Conservation (phyloP, 2,329 filamentous ascomycete species). For the Pseudocercospora eumusae region DNA sequence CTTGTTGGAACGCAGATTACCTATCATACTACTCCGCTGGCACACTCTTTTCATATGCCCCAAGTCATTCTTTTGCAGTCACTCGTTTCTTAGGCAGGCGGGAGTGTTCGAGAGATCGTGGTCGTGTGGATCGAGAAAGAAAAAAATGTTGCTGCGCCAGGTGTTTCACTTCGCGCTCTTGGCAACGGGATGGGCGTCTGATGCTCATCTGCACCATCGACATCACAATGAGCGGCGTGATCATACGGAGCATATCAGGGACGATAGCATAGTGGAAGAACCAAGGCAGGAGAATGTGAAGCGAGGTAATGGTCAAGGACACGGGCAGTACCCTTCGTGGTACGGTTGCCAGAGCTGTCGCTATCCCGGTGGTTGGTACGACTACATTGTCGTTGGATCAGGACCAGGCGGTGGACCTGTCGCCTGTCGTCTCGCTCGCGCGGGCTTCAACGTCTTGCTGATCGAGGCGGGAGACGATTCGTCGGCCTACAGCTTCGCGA, state of each 20-base stretch:
- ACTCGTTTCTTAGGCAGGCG: background rate
- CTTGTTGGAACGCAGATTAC: too few relatives aligned
- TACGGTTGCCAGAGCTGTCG: background rate
- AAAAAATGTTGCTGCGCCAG: background rate
- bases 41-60: constrained; percentile 2
- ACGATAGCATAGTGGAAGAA: background rate
- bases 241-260: background rate
- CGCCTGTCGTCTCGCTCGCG: constrained; percentile 60
- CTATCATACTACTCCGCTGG: too few relatives aligned
- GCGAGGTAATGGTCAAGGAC: background rate
- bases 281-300: background rate
- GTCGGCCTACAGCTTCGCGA: constrained; percentile 49
- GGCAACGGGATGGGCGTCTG: background rate
- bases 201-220: background rate
- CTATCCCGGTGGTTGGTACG: constrained; percentile 45
- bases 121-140: background rate
- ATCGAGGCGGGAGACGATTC: constrained; percentile 63
- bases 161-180: constrained; percentile 2
- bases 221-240: background rate
- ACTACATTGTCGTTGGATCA: constrained; percentile 64
- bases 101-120: background rate
- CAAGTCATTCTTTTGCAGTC: background rate
- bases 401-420: constrained; percentile 61
- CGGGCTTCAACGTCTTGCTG: constrained; percentile 60
- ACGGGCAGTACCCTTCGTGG: background rate